These are phyloP conservation scores for Haplosporangium gracile DNA, from an alignment of 192 early-diverging fungal species.

Conservation along the genomic window DNA sequence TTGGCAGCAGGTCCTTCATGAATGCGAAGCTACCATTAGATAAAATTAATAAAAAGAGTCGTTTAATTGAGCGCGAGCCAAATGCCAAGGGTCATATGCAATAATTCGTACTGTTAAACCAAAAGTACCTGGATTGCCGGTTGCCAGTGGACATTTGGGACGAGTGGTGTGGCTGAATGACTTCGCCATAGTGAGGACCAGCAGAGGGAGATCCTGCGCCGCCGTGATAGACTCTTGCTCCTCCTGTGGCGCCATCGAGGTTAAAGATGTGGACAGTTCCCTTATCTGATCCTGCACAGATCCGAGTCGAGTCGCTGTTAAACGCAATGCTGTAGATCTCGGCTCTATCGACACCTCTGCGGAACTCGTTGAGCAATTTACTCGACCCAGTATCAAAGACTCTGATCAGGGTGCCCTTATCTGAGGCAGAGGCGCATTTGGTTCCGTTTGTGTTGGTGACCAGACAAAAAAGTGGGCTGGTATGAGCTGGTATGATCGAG, in stretches of 20 bases:
- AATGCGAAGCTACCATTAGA: slow-evolving; percentile 62
- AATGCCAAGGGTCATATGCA: no score
- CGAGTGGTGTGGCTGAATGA: slow-evolving; percentile 40
- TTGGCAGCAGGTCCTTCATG: slow-evolving; percentile 88
- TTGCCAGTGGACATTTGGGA: slow-evolving; percentile 60
- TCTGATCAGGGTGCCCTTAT: slow-evolving; percentile 92
- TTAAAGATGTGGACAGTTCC: slow-evolving; percentile 96
- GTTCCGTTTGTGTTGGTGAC: slow-evolving; percentile 82
- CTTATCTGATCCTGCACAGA: slow-evolving; percentile 92
- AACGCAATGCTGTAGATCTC: slow-evolving; percentile 94
- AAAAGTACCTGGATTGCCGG: slow-evolving; percentile 56
- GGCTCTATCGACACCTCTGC: slow-evolving; percentile 89
- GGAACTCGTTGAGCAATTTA: slow-evolving; percentile 84
- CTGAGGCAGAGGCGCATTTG: slow-evolving; percentile 87
- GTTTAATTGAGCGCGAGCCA: not conserved
- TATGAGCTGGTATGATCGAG: slow-evolving; percentile 88
- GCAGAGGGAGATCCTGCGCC: slow-evolving; percentile 50
- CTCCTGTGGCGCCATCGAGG: slow-evolving; percentile 69
- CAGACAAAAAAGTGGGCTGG: slow-evolving; percentile 80
- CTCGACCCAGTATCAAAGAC: slow-evolving; percentile 86
- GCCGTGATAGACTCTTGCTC: slow-evolving; percentile 53
- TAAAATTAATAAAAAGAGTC: not conserved
- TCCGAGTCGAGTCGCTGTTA: slow-evolving; percentile 76
- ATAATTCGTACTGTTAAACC: not conserved
- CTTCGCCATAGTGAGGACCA: slow-evolving; percentile 68